phyloP scores from a whole-genome alignment of 441 rosid genomes.

The Geranium incanum region DNA sequence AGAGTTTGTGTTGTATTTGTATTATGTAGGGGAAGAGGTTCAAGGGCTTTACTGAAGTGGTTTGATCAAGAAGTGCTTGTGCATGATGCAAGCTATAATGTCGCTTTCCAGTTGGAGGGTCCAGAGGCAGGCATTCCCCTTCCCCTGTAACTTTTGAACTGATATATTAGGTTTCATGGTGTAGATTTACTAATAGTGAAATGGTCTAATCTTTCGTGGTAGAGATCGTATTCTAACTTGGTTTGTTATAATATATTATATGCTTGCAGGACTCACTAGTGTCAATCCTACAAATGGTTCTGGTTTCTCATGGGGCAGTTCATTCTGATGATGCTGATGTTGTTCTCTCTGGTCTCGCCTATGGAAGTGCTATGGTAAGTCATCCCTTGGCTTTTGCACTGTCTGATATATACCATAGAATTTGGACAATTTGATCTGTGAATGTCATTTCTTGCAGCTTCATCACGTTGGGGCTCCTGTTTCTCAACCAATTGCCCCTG shows the following conservation, averaged over 20 bases:
- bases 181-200: background rate
- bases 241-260: slow-evolving; percentile 5
- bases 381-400: slow-evolving; percentile 1
- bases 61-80: slow-evolving; percentile 54
- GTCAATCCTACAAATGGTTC: slow-evolving; percentile 44
- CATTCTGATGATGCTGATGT: slow-evolving; percentile 32
- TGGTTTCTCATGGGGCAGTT: slow-evolving; percentile 45
- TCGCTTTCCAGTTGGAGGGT: slow-evolving; percentile 76
- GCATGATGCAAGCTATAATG: slow-evolving; percentile 80
- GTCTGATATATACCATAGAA: background rate
- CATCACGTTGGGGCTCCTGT: slow-evolving; percentile 47
- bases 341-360: slow-evolving; percentile 47
- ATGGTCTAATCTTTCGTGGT: background rate
- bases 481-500: slow-evolving; percentile 60
- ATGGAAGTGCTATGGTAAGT: slow-evolving; percentile 63
- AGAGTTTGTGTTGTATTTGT: slow-evolving; percentile 12
- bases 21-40: slow-evolving; percentile 70
- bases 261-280: slow-evolving; percentile 48
- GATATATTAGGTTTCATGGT: background rate
- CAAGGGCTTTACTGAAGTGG: slow-evolving; percentile 78
- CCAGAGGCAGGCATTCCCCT: slow-evolving; percentile 56
- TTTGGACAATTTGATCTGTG: background rate
- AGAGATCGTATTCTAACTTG: background rate
- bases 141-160: slow-evolving; percentile 15
- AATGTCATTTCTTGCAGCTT: slow-evolving; percentile 41